Percentiles rank a stretch among this genome's conserved stretches.
These are phyloP conservation scores for Ligustrum vulgare DNA, from an alignment of 257 asterid species.

Conservation along the genomic window DNA sequence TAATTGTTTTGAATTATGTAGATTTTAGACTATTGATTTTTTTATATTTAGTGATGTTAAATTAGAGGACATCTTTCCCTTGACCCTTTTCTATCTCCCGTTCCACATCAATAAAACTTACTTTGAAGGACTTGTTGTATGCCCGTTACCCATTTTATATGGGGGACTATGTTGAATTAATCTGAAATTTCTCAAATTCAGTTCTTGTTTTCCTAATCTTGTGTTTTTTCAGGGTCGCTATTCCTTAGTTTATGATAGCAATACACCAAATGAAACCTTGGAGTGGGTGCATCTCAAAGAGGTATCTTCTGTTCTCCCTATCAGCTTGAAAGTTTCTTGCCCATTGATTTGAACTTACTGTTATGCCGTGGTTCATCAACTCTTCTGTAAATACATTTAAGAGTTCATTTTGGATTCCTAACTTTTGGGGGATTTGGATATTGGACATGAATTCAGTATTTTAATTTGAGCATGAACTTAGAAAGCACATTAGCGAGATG, in stretches of 20 bases:
- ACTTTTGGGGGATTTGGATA: not conserved
- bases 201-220: slow-evolving; percentile 11
- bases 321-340: slow-evolving; percentile 1
- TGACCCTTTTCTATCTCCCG: not conserved
- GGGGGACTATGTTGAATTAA: slow-evolving; percentile 4
- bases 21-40: not conserved
- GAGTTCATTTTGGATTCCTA: slow-evolving; percentile 5
- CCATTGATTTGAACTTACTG: slow-evolving; percentile 7
- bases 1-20: not conserved
- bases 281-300: slow-evolving; percentile 93
- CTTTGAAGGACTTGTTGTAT: not conserved
- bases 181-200: not conserved
- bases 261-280: slow-evolving; percentile 64
- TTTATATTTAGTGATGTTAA: not conserved
- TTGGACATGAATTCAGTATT: not conserved
- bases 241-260: slow-evolving; percentile 82
- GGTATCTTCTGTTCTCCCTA: slow-evolving; percentile 42
- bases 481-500: slow-evolving; percentile 6
- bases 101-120: not conserved
- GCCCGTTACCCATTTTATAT: not conserved
- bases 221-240: slow-evolving; percentile 69
- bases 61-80: not conserved
- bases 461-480: slow-evolving; percentile 8
- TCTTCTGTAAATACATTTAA: slow-evolving; percentile 2
- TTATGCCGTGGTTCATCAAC: not conserved